Evolutionary conservation across 2,329 filamentous ascomycete species (phyloP).

Genomic region (Exophiala mesophila): DNA sequence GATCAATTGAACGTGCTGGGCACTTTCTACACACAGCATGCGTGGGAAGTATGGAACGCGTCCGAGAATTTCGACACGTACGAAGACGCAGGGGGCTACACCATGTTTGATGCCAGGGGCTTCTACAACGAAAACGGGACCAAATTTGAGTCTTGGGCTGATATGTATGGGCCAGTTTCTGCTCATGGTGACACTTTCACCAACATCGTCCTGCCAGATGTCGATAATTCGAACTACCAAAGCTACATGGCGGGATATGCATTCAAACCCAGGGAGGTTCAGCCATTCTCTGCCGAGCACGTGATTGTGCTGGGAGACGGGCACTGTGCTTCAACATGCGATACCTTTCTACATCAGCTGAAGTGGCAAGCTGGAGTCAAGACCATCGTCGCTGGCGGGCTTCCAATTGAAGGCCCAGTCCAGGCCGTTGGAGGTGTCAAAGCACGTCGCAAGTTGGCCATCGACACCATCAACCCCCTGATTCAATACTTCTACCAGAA

Average conservation of each 20-base stretch:
- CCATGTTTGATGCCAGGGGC: background rate
- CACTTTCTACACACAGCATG: constrained; percentile 23
- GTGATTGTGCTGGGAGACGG: constrained; percentile 46
- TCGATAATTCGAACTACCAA: background rate
- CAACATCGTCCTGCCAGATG: background rate
- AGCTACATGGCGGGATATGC: background rate
- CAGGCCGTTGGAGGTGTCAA: constrained; percentile 60
- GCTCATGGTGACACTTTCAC: background rate
- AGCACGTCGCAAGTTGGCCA: constrained; percentile 33
- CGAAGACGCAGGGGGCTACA: background rate
- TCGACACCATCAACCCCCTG: background rate
- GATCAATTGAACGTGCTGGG: constrained; percentile 36
- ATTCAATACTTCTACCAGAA: background rate
- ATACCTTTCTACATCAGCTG: constrained; percentile 52
- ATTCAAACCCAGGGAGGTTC: background rate
- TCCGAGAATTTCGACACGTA: background rate
- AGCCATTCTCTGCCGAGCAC: constrained; percentile 53
- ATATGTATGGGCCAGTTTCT: background rate
- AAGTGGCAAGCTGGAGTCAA: constrained; percentile 50
- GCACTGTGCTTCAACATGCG: constrained; percentile 55
- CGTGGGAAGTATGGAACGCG: background rate
- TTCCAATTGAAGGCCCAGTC: constrained; percentile 47
- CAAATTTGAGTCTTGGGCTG: background rate
- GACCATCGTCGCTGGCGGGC: constrained; percentile 51
- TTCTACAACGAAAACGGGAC: background rate